phyloP scores from a whole-genome alignment of 2,329 filamentous ascomycete genomes.

The Metarhizium album region DNA sequence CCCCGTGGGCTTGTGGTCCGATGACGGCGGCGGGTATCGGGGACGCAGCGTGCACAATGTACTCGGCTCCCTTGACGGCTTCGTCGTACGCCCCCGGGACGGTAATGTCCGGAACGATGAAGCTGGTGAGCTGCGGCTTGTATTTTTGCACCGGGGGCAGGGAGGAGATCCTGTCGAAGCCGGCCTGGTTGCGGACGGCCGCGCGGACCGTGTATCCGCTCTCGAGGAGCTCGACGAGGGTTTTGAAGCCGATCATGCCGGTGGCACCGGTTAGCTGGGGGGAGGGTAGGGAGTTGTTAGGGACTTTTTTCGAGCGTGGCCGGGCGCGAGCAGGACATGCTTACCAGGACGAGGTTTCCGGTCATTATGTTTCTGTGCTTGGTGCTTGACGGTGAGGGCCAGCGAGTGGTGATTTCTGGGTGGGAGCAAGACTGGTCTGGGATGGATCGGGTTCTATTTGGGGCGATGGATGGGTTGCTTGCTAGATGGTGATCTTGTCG shows the following conservation, averaged over 20 bases:
- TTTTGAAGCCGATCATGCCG: constrained; percentile 20
- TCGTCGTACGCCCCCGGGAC: constrained; percentile 27
- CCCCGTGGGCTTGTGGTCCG: background rate
- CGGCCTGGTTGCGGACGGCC: constrained; percentile 16
- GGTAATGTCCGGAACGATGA: constrained; percentile 26
- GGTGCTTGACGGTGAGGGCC: background rate
- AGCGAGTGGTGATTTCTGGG: background rate
- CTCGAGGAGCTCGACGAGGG: constrained; percentile 15
- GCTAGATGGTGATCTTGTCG: background rate
- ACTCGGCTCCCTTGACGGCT: constrained; percentile 27
- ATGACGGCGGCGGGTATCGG: background rate
- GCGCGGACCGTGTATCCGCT: constrained; percentile 18
- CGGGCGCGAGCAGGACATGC: background rate
- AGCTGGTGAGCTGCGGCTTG: constrained; percentile 13
- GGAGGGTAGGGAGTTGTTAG: background rate
- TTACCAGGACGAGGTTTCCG: constrained; percentile 1
- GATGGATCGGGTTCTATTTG: too few species aligned
- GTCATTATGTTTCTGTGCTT: background rate
- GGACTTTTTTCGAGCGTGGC: background rate
- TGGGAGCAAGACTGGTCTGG: background rate
- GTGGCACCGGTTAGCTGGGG: constrained; percentile 17
- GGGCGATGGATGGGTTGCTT: too few species aligned
- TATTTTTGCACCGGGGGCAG: constrained; percentile 6
- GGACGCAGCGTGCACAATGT: constrained; percentile 20
- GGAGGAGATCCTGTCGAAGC: constrained; percentile 6